These are phyloP conservation scores for Hypholoma fasciculare DNA, from an alignment of 768 basidiomycete genomes.

Conservation along the genomic window DNA sequence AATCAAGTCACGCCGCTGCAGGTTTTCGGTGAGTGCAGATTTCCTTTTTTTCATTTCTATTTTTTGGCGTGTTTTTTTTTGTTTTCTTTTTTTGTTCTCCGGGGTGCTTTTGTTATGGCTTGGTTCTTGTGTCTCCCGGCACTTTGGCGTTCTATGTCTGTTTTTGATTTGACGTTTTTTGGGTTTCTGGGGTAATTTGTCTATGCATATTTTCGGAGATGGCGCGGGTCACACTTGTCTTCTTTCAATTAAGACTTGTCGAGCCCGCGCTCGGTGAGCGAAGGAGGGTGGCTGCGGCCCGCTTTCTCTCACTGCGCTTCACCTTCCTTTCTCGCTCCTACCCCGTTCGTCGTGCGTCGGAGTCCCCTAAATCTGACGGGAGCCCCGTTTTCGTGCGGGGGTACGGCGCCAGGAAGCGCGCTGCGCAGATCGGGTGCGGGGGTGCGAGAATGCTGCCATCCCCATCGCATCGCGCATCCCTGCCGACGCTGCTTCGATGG, in stretches of 20 bases:
- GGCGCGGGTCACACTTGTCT: background rate
- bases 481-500: background rate
- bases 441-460: too few relatives aligned
- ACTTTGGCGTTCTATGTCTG: background rate
- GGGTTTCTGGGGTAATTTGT: background rate
- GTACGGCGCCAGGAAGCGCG: background rate
- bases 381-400: background rate
- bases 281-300: background rate
- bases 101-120: background rate
- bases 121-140: background rate
- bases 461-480: background rate
- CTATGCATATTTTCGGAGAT: too few relatives aligned
- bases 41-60: background rate
- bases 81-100: background rate
- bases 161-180: background rate
- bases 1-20: slow-evolving; percentile 81
- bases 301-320: background rate
- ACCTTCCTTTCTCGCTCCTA: background rate
- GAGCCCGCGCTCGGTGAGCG: background rate
- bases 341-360: background rate
- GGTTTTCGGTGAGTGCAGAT: slow-evolving; percentile 59
- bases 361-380: background rate
- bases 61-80: background rate
- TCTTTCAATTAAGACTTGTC: background rate
- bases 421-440: too few relatives aligned